Base-by-base conservation (phyloP, 139 green algal species). In the Astrephomene gubernaculifera region DNA sequence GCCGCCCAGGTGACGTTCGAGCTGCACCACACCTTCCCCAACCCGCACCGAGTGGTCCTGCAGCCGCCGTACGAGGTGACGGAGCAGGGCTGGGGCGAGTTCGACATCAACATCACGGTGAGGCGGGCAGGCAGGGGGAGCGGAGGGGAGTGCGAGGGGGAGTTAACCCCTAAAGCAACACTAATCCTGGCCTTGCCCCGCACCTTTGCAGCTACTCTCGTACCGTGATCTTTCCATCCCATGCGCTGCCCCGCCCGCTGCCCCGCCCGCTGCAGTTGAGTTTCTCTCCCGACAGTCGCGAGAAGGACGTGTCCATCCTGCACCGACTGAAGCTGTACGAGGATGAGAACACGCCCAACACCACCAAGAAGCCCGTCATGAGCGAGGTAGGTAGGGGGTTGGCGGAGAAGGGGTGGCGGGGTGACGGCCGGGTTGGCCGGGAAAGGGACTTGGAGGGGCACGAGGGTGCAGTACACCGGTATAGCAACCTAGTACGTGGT, bases 1-100 rank as follows among this genome's bases (percentile, higher is more conserved):
- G n/a, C n/a, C n/a, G n/a, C n/a, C 2, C 87, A 97, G 93, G 97
- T 98, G 0, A 89, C 91, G 0, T 99, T 99, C 89, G 89, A 97
- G 57, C 90, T 99, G 88, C 97, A 99, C 85, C 87, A 93, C 6
- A 95, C 82, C 22, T 99, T 99, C 86, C 61, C 86, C 4, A 95
- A 97, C 49, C 93, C 97, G 6, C 72, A 92, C 39, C 89, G 96
- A 0, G 68, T 90, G 6, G 60, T 96, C 2, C 75, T 92, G 9
- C 21, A 71, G 33, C 89, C 91, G 61, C 93, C 94, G 0, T 96
- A 91, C 61, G 90, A 96, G 81, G 81, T 94, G n/a, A 97, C 91
- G 33, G 97, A 99, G 87, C 90, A 83, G 36, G 97, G 97, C 22
- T 99, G 97, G 97, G 97, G 97, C 53, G 97, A 99, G 90, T 99